Evolutionary conservation across 2,329 filamentous ascomycete species (phyloP).

Genomic region (Diaporthe sp.): DNA sequence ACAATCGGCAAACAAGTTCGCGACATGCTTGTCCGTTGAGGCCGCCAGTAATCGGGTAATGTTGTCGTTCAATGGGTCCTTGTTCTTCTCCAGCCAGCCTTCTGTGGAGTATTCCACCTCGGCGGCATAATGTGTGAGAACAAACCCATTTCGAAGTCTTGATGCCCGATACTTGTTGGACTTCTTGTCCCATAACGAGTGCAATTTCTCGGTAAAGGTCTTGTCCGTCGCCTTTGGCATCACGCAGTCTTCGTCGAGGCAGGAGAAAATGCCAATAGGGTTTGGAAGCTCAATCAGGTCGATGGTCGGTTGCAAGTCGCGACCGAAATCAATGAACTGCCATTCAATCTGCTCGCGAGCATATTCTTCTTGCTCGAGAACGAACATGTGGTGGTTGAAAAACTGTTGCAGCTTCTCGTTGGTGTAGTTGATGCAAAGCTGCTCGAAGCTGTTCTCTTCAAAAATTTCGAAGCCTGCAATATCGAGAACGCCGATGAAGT

Average conservation of each 20-base stretch:
- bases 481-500: conserved; percentile 97
- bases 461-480: conserved; percentile 99
- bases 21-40: conserved; percentile 86
- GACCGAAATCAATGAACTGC: conserved; percentile 99
- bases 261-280: conserved; percentile 98
- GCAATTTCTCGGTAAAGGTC: conserved; percentile 97
- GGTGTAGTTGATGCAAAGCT: conserved; percentile 99
- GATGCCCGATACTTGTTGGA: conserved; percentile 92
- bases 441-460: conserved; percentile 97
- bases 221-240: conserved; percentile 99
- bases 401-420: conserved; percentile 99
- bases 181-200: conserved; percentile 96
- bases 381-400: conserved; percentile 99
- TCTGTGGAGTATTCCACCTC: conserved; percentile 97
- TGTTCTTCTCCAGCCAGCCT: conserved; percentile 98
- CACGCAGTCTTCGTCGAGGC: conserved; percentile 95
- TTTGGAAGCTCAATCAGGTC: conserved; percentile 96
- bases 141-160: conserved; percentile 89
- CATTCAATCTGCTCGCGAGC: conserved; percentile 98
- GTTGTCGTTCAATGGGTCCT: conserved; percentile 97
- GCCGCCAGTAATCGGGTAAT: conserved; percentile 87
- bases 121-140: conserved; percentile 96
- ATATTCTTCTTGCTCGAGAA: conserved; percentile 98
- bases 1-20: conserved; percentile 88
- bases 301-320: conserved; percentile 96